phyloP scores from a whole-genome alignment of 345 rosid genomes.

The Salix suchowensis region DNA sequence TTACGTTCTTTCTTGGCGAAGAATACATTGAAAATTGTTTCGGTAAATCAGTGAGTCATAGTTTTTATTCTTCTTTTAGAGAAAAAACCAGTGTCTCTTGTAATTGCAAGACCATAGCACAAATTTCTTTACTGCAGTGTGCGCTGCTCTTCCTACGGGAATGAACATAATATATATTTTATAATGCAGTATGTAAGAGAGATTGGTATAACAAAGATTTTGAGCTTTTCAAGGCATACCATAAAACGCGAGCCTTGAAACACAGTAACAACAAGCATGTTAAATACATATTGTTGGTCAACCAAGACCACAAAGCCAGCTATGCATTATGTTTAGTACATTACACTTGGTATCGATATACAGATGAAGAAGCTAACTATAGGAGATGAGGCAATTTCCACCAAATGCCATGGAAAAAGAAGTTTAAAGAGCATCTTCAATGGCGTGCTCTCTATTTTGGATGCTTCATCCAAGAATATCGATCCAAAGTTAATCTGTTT shows the following conservation, averaged over 20 bases:
- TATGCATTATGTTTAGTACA: neutral
- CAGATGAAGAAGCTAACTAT: conserved; percentile 1
- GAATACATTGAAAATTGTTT: neutral
- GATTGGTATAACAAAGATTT: neutral
- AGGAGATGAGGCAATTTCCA: conserved; percentile 1
- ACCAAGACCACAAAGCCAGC: neutral
- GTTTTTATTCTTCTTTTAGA: neutral
- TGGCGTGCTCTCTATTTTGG: conserved; percentile 4
- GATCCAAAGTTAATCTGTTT: conserved; percentile 27
- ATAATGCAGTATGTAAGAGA: neutral
- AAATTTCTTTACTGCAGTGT: neutral
- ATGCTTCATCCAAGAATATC: conserved; percentile 6
- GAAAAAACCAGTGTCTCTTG: neutral
- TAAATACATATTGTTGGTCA: conserved; percentile 11
- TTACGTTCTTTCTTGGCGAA: neutral
- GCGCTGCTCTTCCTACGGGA: neutral
- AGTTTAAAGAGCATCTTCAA: conserved; percentile 2
- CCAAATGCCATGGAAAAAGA: conserved; percentile 4
- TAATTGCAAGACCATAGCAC: neutral
- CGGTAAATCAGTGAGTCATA: neutral
- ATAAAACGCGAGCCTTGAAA: neutral
- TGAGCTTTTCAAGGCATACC: neutral
- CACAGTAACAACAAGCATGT: neutral
- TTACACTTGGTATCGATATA: conserved; percentile 4
- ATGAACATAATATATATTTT: neutral